Evolutionary conservation across 2,329 filamentous ascomycete species (phyloP).

Genomic region (Xylariaceae sp.): DNA sequence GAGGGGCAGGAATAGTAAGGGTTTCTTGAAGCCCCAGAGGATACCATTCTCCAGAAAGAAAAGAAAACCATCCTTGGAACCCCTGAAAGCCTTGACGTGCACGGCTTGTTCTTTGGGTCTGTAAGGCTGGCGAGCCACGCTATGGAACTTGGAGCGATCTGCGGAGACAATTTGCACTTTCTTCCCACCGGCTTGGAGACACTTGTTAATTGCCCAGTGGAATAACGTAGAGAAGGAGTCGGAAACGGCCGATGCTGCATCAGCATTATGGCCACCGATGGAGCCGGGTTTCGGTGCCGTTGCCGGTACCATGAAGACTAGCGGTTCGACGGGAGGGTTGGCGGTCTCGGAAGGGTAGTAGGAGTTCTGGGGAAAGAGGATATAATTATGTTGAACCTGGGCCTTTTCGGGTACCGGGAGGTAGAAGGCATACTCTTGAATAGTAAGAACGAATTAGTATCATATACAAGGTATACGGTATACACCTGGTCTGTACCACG

Average conservation of each 20-base stretch:
- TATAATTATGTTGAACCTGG: conserved; percentile 62
- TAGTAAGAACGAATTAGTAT: conserved; percentile 5
- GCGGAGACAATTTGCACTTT: conserved; percentile 47
- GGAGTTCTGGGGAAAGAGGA: conserved; percentile 56
- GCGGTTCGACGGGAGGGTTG: conserved; percentile 47
- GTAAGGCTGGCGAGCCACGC: conserved; percentile 52
- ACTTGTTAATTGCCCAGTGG: conserved; percentile 55
- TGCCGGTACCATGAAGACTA: conserved; percentile 61
- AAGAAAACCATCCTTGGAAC: conserved; percentile 64
- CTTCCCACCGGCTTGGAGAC: conserved; percentile 48
- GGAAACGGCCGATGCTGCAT: conserved; percentile 49
- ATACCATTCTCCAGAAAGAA: conserved; percentile 65
- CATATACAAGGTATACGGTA: background rate
- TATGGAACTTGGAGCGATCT: conserved; percentile 55
- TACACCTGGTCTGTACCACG: background rate
- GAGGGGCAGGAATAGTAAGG: conserved; percentile 60
- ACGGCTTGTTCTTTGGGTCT: conserved; percentile 60
- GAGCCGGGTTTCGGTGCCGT: conserved; percentile 57
- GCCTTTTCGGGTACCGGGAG: conserved; percentile 62
- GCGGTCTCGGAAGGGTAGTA: conserved; percentile 49
- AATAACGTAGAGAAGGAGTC: conserved; percentile 57
- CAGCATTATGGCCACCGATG: conserved; percentile 48
- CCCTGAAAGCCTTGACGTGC: conserved; percentile 62
- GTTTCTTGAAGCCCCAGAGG: conserved; percentile 68
- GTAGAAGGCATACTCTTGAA: conserved; percentile 57